A percentile compares a stretch with the other conserved stretches of the same genome.
Conservation (phyloP, 208 protist species). For the Wallacemonas sp. region DNA sequence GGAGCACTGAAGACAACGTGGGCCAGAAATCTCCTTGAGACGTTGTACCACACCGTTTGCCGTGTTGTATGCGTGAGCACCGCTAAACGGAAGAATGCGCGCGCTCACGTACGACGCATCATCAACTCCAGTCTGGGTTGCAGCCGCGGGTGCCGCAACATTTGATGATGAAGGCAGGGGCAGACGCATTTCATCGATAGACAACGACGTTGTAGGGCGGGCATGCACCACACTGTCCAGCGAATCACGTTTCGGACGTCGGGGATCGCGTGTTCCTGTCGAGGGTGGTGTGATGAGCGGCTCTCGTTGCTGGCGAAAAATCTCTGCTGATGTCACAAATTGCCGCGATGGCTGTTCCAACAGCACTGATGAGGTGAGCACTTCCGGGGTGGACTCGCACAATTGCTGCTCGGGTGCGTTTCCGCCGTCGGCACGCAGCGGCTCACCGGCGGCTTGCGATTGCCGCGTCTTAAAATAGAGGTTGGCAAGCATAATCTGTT, state of each 20-base stretch:
- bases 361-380: not conserved
- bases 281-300: too few species aligned
- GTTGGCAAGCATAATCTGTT: conserved; percentile 8
- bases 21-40: conserved; percentile 11
- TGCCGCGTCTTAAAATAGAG: conserved; percentile 14
- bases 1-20: not conserved
- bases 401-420: too few species aligned
- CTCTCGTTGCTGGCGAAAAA: not conserved
- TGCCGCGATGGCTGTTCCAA: not conserved
- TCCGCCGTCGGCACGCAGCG: not conserved
- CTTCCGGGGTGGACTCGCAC: too few species aligned
- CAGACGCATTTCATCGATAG: not conserved
- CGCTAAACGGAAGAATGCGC: not conserved
- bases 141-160: not conserved
- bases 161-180: not conserved
- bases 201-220: not conserved
- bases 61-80: conserved; percentile 4
- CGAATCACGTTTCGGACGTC: too few species aligned
- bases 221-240: too few species aligned
- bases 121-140: not conserved
- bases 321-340: conserved; percentile 13
- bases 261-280: too few species aligned
- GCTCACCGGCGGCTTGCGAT: too few species aligned
- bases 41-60: conserved; percentile 8
- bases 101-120: not conserved